Conservation (phyloP, 352 stramenopile genomes). For the Phytophthora europaea region DNA sequence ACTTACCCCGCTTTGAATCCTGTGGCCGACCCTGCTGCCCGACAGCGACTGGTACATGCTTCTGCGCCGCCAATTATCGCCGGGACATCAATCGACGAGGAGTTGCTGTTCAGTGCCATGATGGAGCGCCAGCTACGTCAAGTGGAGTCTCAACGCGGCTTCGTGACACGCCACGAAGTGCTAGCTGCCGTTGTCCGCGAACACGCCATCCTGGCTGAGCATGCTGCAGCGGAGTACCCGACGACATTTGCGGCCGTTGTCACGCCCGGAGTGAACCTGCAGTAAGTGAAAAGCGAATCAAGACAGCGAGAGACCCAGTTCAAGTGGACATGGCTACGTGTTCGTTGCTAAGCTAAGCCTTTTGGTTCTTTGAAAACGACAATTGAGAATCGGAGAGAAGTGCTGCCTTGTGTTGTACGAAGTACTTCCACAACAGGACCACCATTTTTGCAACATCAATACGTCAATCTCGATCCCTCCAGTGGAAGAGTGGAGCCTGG, state of each 20-base stretch:
- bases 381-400: no score
- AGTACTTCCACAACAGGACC: no score
- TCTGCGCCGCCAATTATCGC: slow-evolving; percentile 18
- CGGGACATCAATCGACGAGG: slow-evolving; percentile 13
- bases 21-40: slow-evolving; percentile 17
- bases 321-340: not conserved
- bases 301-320: not conserved
- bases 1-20: slow-evolving; percentile 25
- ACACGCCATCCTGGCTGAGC: slow-evolving; percentile 19
- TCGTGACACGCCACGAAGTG: slow-evolving; percentile 20
- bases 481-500: no score
- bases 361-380: no score
- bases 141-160: slow-evolving; percentile 26
- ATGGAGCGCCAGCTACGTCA: slow-evolving; percentile 27
- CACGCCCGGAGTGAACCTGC: slow-evolving; percentile 22
- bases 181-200: slow-evolving; percentile 23
- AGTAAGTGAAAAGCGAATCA: not conserved
- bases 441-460: no score
- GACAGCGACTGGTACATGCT: slow-evolving; percentile 19
- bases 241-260: slow-evolving; percentile 18
- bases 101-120: slow-evolving; percentile 24
- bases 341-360: not conserved
- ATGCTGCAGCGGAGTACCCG: slow-evolving; percentile 19
- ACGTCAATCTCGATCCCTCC: no score
- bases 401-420: no score